Evolutionary conservation across 2,329 filamentous ascomycete genomes (phyloP).

Genomic region (Pseudocercospora eumusae): DNA sequence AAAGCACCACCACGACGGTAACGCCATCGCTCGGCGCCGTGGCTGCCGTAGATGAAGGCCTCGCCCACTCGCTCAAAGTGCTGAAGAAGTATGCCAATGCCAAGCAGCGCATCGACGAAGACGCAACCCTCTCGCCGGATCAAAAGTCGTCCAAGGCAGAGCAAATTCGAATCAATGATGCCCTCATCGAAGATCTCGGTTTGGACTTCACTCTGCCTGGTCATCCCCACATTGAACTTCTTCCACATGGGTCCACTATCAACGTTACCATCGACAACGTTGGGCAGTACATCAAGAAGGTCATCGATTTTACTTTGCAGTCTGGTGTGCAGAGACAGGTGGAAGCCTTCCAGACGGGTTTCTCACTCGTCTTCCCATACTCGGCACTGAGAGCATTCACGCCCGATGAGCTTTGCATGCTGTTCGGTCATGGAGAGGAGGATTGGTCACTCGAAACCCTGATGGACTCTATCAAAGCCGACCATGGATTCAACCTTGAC

Average conservation of each 20-base stretch:
- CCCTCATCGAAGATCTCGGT: conserved; percentile 79
- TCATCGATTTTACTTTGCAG: conserved; percentile 90
- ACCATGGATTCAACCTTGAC: conserved; percentile 98
- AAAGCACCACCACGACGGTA: conserved; percentile 64
- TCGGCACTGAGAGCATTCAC: conserved; percentile 90
- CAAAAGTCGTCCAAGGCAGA: conserved; percentile 72
- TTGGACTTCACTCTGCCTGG: conserved; percentile 95
- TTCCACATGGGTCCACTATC: conserved; percentile 71
- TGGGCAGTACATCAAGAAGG: conserved; percentile 80
- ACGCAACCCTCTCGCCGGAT: conserved; percentile 63
- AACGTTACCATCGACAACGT: conserved; percentile 88
- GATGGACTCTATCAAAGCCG: conserved; percentile 97
- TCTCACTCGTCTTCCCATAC: conserved; percentile 96
- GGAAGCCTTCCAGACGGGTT: conserved; percentile 85
- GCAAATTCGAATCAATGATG: conserved; percentile 72
- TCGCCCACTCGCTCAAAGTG: conserved; percentile 81
- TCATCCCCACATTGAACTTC: conserved; percentile 81
- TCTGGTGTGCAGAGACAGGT: conserved; percentile 84
- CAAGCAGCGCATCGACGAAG: conserved; percentile 79
- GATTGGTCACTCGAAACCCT: conserved; percentile 98
- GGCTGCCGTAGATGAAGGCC: conserved; percentile 80
- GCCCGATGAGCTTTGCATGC: conserved; percentile 87
- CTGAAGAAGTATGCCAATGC: conserved; percentile 83
- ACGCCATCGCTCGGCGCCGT: conserved; percentile 85
- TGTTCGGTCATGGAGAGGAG: conserved; percentile 90